Base-by-base conservation (phyloP, 306 rosid genomes). In the Trichosanthes cucumerina region DNA sequence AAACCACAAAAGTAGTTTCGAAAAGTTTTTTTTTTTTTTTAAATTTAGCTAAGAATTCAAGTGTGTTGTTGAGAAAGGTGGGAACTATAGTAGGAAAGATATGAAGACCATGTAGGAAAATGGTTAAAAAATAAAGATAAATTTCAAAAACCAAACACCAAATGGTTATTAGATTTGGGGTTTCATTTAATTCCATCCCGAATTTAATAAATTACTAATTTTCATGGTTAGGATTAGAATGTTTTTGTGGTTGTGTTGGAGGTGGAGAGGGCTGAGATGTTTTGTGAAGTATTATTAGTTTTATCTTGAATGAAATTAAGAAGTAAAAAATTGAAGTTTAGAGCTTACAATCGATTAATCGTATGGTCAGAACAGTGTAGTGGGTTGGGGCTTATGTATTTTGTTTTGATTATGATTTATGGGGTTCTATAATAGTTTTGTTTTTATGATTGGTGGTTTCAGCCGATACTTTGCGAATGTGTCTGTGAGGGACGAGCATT, bases 381-480 rank as follows among this genome's bases (percentile, higher is more conserved):
- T 19, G 26, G 26, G 9, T 54, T n/a, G 21, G n/a, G 26, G 59
- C 59, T 54, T 46, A 10, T 50, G 23, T 33, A 36, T 57, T 77
- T 36, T 54, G 44, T 41, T 80, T 79, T 50, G 75, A 60, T 26
- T 36, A 9, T 6, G 68, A n/a, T 16, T 46, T 11, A 10, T 4
- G 62, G 63, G 3, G 46, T 64, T 2, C 36, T 75, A 9, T 54
- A 81, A 36, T 56, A 11, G n/a, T n/a, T 34, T 86, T 90, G 87
- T 56, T 5, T 77, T 77, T 44, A 33, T 76, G 62, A 13, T 57
- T 43, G 36, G 3, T 28, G 36, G 14, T 36, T 79, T 49, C 57
- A 95, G 97, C 86, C 98, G 97, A 34, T 95, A 87, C 78, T 95
- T 95, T 59, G 79, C 93, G n/a, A 91, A 86, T 77, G 89, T 87